phyloP scores from a whole-genome alignment of 768 basidiomycete genomes.

The Amanita fuliginea region DNA sequence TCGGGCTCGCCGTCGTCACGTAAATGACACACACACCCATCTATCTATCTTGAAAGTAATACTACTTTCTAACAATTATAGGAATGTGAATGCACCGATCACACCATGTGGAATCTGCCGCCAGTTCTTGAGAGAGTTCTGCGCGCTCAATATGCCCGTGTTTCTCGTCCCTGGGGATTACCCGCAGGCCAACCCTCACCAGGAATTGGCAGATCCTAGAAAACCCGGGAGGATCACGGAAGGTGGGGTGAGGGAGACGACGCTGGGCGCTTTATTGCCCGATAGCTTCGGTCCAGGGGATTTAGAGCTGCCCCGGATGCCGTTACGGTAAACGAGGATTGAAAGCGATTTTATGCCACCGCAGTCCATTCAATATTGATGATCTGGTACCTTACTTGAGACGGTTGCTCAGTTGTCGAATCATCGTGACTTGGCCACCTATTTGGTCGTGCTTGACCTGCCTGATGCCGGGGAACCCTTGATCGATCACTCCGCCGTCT shows the following conservation, averaged over 20 bases:
- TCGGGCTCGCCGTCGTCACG: slow-evolving; percentile 75
- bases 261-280: slow-evolving; percentile 65
- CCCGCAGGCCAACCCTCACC: slow-evolving; percentile 27
- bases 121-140: slow-evolving; percentile 85
- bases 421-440: too few species aligned
- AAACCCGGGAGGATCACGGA: slow-evolving; percentile 20
- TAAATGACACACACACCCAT: too few species aligned
- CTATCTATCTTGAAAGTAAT: too few species aligned
- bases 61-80: too few species aligned
- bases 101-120: slow-evolving; percentile 94
- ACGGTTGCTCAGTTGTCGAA: too few species aligned
- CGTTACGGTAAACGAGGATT: not conserved
- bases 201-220: slow-evolving; percentile 9
- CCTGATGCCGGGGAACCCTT: too few species aligned
- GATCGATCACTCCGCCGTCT: too few species aligned
- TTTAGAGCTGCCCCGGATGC: slow-evolving; percentile 16
- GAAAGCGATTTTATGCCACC: too few species aligned
- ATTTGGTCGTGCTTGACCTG: too few species aligned
- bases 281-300: slow-evolving; percentile 85
- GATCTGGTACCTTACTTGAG: too few species aligned
- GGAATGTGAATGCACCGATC: slow-evolving; percentile 50
- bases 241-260: slow-evolving; percentile 51
- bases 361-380: too few species aligned
- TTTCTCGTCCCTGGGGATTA: slow-evolving; percentile 61
- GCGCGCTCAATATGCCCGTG: slow-evolving; percentile 59